These are phyloP conservation scores for Mucor saturninus DNA, from an alignment of 371 early-diverging fungal species.

Conservation along the genomic window DNA sequence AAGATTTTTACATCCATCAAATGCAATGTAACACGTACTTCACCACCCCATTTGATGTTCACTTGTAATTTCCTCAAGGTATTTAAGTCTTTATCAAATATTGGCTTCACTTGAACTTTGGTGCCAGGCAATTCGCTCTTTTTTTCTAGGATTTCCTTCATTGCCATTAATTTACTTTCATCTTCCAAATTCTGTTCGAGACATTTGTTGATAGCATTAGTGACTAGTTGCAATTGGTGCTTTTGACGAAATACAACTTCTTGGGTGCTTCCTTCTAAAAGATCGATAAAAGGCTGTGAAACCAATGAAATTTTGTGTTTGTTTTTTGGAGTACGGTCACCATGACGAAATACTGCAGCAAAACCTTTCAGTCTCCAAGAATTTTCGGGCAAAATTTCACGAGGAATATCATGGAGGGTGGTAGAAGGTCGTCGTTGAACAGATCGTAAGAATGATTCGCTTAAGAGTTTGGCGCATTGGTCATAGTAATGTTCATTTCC, in stretches of 20 bases:
- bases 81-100: conserved; percentile 65
- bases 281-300: conserved; percentile 69
- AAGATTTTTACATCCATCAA: background rate
- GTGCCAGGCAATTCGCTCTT: conserved; percentile 86
- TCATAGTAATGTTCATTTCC: conserved; percentile 94
- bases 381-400: conserved; percentile 66
- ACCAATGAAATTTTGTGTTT: conserved; percentile 85
- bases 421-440: conserved; percentile 57
- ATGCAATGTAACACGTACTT: conserved; percentile 45
- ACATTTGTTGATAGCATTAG: conserved; percentile 68
- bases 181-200: conserved; percentile 63
- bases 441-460: conserved; percentile 51
- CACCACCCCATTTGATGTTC: conserved; percentile 97
- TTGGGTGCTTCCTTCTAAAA: conserved; percentile 70
- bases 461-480: conserved; percentile 77
- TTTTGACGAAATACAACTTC: conserved; percentile 85
- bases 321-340: conserved; percentile 98
- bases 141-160: conserved; percentile 78
- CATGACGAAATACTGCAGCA: conserved; percentile 92
- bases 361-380: conserved; percentile 94
- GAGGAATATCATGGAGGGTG: conserved; percentile 63
- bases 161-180: conserved; percentile 60
- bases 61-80: conserved; percentile 79
- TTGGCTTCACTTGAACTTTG: conserved; percentile 92
- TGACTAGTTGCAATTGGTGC: conserved; percentile 73